Percentiles rank a stretch among this genome's conserved stretches.
These are phyloP conservation scores for Fusarium torreyae DNA, from an alignment of 2,329 filamentous ascomycete species.

Conservation along the genomic window DNA sequence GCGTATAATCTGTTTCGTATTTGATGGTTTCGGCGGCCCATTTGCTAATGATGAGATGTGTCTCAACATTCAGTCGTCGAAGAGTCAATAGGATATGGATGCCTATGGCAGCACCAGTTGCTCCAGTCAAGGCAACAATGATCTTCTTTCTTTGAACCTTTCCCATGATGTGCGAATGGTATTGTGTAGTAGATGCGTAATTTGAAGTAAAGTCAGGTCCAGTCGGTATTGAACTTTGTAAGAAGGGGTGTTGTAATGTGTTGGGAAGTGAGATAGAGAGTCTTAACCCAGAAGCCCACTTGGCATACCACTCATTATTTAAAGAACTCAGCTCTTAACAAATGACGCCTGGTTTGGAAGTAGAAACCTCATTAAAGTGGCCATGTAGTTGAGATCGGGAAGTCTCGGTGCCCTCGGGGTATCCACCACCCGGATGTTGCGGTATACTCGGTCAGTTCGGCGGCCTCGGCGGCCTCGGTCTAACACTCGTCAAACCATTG, in stretches of 20 bases:
- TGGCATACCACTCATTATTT: neutral
- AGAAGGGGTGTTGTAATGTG: neutral
- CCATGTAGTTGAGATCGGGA: neutral
- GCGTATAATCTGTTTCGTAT: constrained; percentile 61
- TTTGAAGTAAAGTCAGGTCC: neutral
- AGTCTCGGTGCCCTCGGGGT: constrained; percentile 8
- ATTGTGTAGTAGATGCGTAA: neutral
- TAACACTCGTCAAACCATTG: neutral
- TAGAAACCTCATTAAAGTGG: neutral
- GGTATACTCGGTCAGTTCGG: constrained; percentile 22
- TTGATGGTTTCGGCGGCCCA: constrained; percentile 65
- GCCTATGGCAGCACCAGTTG: constrained; percentile 62
- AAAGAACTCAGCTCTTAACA: neutral
- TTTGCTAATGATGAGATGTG: constrained; percentile 63
- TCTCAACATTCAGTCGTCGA: constrained; percentile 61
- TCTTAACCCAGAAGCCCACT: too few species aligned
- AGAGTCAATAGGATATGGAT: constrained; percentile 60
- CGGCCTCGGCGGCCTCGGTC: constrained; percentile 13
- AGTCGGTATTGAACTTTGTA: rapidly evolving
- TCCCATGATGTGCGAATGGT: neutral
- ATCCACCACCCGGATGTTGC: neutral
- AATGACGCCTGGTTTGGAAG: neutral
- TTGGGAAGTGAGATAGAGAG: neutral
- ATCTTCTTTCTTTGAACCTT: constrained; percentile 50
- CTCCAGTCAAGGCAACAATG: constrained; percentile 65